These are phyloP conservation scores for Aspergillus sp. DNA, from an alignment of 2,329 filamentous ascomycete species.

Conservation along the genomic window DNA sequence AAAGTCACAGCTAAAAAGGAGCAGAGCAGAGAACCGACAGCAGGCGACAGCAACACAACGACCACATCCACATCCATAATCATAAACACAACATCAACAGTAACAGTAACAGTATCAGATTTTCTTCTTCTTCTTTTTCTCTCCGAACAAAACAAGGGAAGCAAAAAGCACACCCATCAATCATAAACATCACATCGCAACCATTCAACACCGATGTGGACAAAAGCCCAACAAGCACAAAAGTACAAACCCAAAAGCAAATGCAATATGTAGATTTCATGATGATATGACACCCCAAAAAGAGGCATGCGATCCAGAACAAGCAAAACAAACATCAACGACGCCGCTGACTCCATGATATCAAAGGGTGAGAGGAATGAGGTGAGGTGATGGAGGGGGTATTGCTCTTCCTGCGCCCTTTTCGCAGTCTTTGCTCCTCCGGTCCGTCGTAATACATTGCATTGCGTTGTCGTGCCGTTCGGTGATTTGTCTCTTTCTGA, in stretches of 20 bases:
- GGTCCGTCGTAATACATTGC: neutral
- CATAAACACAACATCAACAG: neutral
- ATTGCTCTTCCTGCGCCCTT: constrained; percentile 2
- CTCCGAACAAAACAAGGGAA: neutral
- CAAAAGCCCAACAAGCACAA: neutral
- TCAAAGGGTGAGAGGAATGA: neutral
- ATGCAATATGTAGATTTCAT: too few relatives aligned
- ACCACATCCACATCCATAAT: neutral
- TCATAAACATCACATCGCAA: neutral
- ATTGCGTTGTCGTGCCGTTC: neutral
- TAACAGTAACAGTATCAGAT: neutral
- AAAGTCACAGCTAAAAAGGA: neutral
- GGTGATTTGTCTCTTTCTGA: neutral
- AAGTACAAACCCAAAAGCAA: neutral
- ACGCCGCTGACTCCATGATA: constrained; percentile 4
- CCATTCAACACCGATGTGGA: neutral
- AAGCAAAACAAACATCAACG: neutral
- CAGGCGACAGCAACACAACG: neutral
- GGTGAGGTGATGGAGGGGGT: neutral
- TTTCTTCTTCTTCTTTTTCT: neutral
- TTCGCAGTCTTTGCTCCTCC: constrained; percentile 3
- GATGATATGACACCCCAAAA: neutral
- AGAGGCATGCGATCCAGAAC: neutral
- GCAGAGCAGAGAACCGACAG: neutral
- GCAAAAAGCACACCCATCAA: neutral